Percentiles rank a stretch among this genome's conserved stretches.
Conservation (phyloP, 176 grass and related monocot genomes). For the Carex myosuroides region DNA sequence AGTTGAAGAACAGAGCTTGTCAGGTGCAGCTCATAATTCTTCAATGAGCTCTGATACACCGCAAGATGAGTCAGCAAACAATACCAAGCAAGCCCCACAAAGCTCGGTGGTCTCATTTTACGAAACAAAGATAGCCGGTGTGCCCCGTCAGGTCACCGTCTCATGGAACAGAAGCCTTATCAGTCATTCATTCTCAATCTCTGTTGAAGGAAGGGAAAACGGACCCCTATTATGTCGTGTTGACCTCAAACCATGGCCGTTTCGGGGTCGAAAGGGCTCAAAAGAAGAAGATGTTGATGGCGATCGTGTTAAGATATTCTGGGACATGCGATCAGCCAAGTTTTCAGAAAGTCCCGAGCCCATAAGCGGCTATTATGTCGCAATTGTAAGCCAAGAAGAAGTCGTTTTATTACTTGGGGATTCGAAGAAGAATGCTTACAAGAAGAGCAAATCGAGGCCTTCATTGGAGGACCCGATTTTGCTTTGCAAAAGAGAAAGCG, state of each 20-base stretch:
- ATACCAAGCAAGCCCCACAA: slow-evolving; percentile 39
- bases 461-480: slow-evolving; percentile 58
- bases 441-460: slow-evolving; percentile 62
- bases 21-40: background rate
- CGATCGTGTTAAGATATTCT: slow-evolving; percentile 54
- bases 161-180: slow-evolving; percentile 81
- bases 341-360: slow-evolving; percentile 65
- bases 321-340: slow-evolving; percentile 84
- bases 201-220: slow-evolving; percentile 34
- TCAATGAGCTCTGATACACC: background rate
- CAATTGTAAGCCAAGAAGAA: slow-evolving; percentile 59
- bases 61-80: slow-evolving; percentile 34
- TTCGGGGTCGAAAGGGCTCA: slow-evolving; percentile 83
- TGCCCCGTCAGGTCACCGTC: slow-evolving; percentile 39
- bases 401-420: slow-evolving; percentile 62
- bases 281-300: slow-evolving; percentile 59
- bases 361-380: slow-evolving; percentile 49
- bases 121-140: slow-evolving; percentile 48
- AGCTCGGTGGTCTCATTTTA: slow-evolving; percentile 59
- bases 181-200: slow-evolving; percentile 88
- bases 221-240: slow-evolving; percentile 53
- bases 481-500: slow-evolving; percentile 57
- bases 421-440: slow-evolving; percentile 81
- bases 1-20: background rate
- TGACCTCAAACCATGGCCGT: slow-evolving; percentile 94